Base-by-base conservation (phyloP, 2,329 filamentous ascomycete species). In the Colletotrichum viniferum region DNA sequence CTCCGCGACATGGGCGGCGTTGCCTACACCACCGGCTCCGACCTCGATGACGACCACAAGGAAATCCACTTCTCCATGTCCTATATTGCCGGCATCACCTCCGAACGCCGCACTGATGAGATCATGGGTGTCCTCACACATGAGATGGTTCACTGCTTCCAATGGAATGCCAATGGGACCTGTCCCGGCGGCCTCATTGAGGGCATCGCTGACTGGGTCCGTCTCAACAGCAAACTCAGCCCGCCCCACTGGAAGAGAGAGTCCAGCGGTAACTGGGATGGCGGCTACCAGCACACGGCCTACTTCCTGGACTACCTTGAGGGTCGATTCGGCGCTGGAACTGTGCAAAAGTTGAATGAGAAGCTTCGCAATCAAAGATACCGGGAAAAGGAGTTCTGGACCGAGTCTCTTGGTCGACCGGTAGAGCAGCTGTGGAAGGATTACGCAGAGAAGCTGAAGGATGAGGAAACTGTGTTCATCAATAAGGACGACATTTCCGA, bases 101-200 rank as follows among this genome's bases (percentile, higher is more conserved):
- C 83, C 1, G 79, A 84, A 13, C 88, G 89, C 64, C 84, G 85
- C 14, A 77, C 82, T 28, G 80, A 88, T 52, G 95, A 98, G 85
- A 92, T 98, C 74, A 86, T 91, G 21, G 97, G 97, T 55, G 96
- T 98, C 1, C 84, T 98, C 24, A 94, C 94, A 2, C 96, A 98
- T 82, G 96, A 98, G 85, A 93, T 98, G 77, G 96, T 98, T 16
- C 97, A 98, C 86, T 98, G 96, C 85, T 97, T 94, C 85, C 96
- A 98, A 84, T 94, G 95, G 84, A 93, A 95, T 79, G 94, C 88
- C 3, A 86, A 79, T 24, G 88, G 88, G 3, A 86, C 86, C 6
- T 91, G 92, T 58, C 94, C 94, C 0, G 93, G 93, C 1, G 97
- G 97, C 0, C 84, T 98, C 62, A 93, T 98, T 71, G 96, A 98